Evolutionary conservation across 257 asterid species (phyloP), one percentile per base, ranked within the genome.

Genomic region (Jacaranda mimosifolia): DNA sequence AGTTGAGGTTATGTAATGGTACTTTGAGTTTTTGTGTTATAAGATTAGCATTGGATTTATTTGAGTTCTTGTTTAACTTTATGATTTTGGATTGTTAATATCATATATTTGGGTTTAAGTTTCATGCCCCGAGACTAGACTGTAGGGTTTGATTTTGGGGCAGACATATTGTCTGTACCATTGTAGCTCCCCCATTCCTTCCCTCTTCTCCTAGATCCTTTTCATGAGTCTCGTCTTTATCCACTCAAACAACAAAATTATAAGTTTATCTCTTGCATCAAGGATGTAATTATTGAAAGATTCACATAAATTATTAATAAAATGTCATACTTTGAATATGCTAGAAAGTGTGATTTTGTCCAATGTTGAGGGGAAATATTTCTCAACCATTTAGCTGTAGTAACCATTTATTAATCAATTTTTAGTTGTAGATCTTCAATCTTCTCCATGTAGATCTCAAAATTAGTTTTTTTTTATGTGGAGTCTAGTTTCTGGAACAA

Each of bases 391-490:
- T n/a, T n/a, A n/a, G n/a, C 9, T 5, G 7, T 7, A 1, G 52
- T 15, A 5, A 4, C 36, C 1, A 9, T 0, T 0, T 4, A 0
- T 15, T 12, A 9, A 38, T n/a, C 7, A 0, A 40, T 3, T n/a
- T 42, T 17, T 4, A 3, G 15, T 3, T 65, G 45, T 32, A 36
- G 1, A 0, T 1, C 45, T 17, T 26, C 18, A 32, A 62, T 62
- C 7, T 62, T 32, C 10, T 42, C 0, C 71, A 65, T 65, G 4
- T 5, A 6, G 0, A 0, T 26, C 0, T 14, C 11, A 36, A 35
- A 15, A 1, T 39, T 52, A 4, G 4, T 5, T 40, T 7, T 39
- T 18, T 64, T 64, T 6, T 1, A 7, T 1, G 3, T 15, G 1
- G 67, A 26, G 4, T 43, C 14, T 5, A 13, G 32, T 11, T 14